Conservation (phyloP, 805 yeast genomes). For the Saturnispora kantuleensis region DNA sequence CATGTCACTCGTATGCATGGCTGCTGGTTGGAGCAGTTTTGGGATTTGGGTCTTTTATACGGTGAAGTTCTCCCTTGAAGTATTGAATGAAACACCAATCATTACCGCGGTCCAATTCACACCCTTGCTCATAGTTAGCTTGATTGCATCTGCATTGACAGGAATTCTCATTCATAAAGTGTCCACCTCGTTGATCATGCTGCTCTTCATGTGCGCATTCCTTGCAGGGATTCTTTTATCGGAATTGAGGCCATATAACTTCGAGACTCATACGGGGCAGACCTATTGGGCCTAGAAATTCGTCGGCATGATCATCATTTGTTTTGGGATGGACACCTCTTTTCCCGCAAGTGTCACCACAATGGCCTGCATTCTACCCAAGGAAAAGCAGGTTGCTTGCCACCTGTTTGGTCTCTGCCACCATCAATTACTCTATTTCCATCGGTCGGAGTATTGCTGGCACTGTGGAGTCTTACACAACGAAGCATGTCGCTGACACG, state of each 20-base stretch:
- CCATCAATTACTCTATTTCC: conserved; percentile 63
- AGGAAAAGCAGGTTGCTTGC: conserved; percentile 68
- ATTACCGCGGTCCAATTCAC: conserved; percentile 36
- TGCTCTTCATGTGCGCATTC: conserved; percentile 44
- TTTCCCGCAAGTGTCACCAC: conserved; percentile 68
- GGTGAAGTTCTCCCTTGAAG: conserved; percentile 39
- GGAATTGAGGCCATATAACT: conserved; percentile 43
- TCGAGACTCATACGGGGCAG: conserved; percentile 24
- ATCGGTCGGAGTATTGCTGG: conserved; percentile 63
- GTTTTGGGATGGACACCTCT: conserved; percentile 72
- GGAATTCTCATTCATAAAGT: conserved; percentile 37
- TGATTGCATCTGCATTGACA: conserved; percentile 43
- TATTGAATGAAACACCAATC: conserved; percentile 40
- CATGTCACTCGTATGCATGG: conserved; percentile 39
- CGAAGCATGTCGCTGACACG: conserved; percentile 19
- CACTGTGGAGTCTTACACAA: conserved; percentile 44
- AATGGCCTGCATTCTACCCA: conserved; percentile 49
- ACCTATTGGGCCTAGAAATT: conserved; percentile 49
- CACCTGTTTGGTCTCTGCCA: conserved; percentile 61
- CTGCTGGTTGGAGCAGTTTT: conserved; percentile 70
- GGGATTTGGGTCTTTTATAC: conserved; percentile 65
- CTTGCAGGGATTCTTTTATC: conserved; percentile 43
- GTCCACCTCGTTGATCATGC: conserved; percentile 41
- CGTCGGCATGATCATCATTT: conserved; percentile 44
- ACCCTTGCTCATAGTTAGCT: conserved; percentile 44